phyloP scores from a whole-genome alignment of 75 land plant species.

The Chamaecyparis obtusa region DNA sequence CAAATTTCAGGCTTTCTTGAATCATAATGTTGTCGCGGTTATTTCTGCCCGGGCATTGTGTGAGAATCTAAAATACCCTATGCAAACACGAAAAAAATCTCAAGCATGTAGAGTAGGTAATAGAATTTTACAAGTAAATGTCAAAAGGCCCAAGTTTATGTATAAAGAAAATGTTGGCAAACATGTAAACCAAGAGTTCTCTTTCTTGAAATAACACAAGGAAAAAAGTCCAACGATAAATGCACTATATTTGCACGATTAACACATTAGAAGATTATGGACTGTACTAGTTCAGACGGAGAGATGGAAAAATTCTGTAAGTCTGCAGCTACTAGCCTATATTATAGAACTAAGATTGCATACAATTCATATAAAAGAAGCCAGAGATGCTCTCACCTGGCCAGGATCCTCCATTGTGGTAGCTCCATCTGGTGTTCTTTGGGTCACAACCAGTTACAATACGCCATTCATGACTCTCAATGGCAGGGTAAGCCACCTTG shows the following conservation, averaged over 20 bases:
- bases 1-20: too few species aligned
- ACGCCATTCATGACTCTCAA: conserved; percentile 53
- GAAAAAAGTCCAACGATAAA: not conserved
- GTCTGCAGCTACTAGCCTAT: not conserved
- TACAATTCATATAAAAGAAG: not conserved
- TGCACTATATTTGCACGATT: not conserved
- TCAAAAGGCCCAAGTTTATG: not conserved
- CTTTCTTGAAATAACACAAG: not conserved
- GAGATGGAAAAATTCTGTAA: not conserved
- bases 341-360: not conserved
- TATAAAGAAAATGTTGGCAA: not conserved
- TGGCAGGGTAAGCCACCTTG: conserved; percentile 51
- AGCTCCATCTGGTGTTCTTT: conserved; percentile 57
- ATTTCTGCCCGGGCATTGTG: too few species aligned
- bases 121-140: not conserved
- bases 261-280: not conserved
- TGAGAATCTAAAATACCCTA: not conserved
- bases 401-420: conserved; percentile 64
- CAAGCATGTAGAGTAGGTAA: not conserved
- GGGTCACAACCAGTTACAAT: conserved; percentile 58
- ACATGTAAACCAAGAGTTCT: not conserved
- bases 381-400: conserved; percentile 31
- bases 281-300: not conserved
- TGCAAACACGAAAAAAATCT: too few species aligned
- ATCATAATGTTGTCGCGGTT: not conserved